Evolutionary conservation across 805 yeast species (phyloP), one percentile per base, ranked within the genome.

Genomic region (Saccharomycopsis malanga): DNA sequence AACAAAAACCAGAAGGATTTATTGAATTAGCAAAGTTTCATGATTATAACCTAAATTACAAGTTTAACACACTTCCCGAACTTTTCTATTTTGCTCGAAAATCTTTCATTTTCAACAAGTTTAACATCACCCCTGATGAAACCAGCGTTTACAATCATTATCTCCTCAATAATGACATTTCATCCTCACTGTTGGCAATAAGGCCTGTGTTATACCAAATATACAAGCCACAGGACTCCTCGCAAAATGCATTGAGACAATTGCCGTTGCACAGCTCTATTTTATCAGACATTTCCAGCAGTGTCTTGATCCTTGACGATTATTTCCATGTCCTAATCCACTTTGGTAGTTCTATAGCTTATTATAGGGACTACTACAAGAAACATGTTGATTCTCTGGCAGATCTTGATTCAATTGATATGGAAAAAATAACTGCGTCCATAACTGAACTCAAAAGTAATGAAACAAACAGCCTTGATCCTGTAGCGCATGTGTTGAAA

Each of bases 51-150:
- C 17, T 32, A 32, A 44, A 30, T 27, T 7, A 34, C 12, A 38
- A 42, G 25, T 44, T 66, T 36, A 53, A 52, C 4, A 40, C 52
- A 0, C 44, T 70, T 14, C 69, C 72, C 1, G 47, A 59, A 14
- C 57, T 63, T 42, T 55, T 65, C 2, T 69, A 66, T 46, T 56
- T 61, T 44, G 58, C 70, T 45, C 55, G 70, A 42, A 59, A 62
- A 44, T 66, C 66, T 43, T 66, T 65, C 3, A 61, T 71, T 24
- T 53, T 69, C 6, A 56, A 61, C 34, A 63, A 66, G 2, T 69
- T 68, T 55, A 70, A 70, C 50, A 61, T 69, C 9, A 64, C 69
- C 43, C 75, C 74, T 0, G 75, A 71, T 46, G 74, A 70, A 53
- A 67, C 73, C n/a, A 69, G 73, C 12, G 62, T 53, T 50, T 61